These are phyloP conservation scores for Termitomyces sp. DNA, from an alignment of 768 basidiomycete genomes.

Conservation along the genomic window DNA sequence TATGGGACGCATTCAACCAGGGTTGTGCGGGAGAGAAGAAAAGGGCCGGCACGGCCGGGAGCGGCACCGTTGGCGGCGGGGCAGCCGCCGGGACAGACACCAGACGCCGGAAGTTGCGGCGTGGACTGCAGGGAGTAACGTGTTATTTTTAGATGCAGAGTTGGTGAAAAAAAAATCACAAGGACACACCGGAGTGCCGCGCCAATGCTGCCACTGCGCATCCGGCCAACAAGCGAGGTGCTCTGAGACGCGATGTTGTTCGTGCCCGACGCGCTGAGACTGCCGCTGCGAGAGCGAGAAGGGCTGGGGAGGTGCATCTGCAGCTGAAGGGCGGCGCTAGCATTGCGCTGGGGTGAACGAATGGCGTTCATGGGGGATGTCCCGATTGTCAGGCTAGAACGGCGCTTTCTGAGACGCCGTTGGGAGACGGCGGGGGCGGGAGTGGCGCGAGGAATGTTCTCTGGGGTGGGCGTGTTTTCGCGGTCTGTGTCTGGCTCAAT, in stretches of 20 bases:
- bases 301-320: slow-evolving; percentile 38
- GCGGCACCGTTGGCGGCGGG: slow-evolving; percentile 34
- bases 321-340: slow-evolving; percentile 43
- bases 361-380: slow-evolving; percentile 51
- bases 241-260: slow-evolving; percentile 19
- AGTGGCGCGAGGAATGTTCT: slow-evolving; percentile 7
- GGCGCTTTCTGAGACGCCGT: slow-evolving; percentile 51
- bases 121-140: slow-evolving; percentile 24
- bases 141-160: slow-evolving; percentile 1
- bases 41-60: slow-evolving; percentile 27
- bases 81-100: slow-evolving; percentile 25
- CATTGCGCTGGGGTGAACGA: slow-evolving; percentile 50
- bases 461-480: slow-evolving; percentile 17
- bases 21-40: slow-evolving; percentile 10
- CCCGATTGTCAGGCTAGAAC: slow-evolving; percentile 54
- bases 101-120: slow-evolving; percentile 32
- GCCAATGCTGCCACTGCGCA: slow-evolving; percentile 52
- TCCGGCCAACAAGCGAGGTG: slow-evolving; percentile 43
- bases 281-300: slow-evolving; percentile 40
- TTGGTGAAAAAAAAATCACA: slow-evolving; percentile 4
- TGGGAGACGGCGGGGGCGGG: slow-evolving; percentile 1
- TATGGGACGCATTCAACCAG: slow-evolving; percentile 5
- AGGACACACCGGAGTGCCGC: slow-evolving; percentile 20
- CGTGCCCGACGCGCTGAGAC: slow-evolving; percentile 22
- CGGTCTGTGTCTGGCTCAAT: slow-evolving; percentile 22